These are phyloP conservation scores for Penicillium coffeae DNA, from an alignment of 495 filamentous ascomycete species.

Conservation along the genomic window DNA sequence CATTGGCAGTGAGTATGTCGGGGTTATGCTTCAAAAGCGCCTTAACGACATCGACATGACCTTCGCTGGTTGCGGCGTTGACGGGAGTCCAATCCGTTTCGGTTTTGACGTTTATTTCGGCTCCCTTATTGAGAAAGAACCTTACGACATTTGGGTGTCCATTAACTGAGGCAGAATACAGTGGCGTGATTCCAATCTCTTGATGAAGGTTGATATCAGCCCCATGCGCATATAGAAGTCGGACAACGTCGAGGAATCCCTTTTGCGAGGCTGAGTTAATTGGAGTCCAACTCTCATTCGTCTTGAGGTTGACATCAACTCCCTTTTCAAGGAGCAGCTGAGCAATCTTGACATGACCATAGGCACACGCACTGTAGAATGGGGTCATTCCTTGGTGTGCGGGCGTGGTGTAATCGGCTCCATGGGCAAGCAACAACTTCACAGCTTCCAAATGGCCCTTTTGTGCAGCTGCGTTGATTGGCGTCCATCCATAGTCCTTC, in stretches of 20 bases:
- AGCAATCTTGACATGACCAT: neutral
- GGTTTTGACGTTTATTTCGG: neutral
- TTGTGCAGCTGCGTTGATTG: neutral
- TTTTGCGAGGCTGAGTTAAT: neutral
- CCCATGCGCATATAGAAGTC: neutral
- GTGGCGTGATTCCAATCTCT: neutral
- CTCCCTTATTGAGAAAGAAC: neutral
- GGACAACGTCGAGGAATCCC: neutral
- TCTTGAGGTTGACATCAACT: neutral
- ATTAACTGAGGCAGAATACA: neutral
- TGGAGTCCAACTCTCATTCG: neutral
- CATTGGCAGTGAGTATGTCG: neutral
- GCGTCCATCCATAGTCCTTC: neutral
- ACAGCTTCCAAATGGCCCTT: neutral
- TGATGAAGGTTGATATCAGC: neutral
- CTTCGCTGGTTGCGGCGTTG: neutral
- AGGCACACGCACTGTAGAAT: neutral
- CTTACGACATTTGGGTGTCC: neutral
- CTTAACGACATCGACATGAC: conserved; percentile 1
- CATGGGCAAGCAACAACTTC: neutral
- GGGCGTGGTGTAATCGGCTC: neutral
- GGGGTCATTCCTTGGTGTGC: neutral
- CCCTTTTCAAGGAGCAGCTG: conserved; percentile 1
- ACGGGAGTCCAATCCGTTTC: neutral
- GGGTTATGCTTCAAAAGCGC: neutral